A percentile compares a stretch with the other conserved stretches of the same genome.
Evolutionary conservation across 2,329 filamentous ascomycete species (phyloP).

Genomic region (Aquanectria penicillioides): DNA sequence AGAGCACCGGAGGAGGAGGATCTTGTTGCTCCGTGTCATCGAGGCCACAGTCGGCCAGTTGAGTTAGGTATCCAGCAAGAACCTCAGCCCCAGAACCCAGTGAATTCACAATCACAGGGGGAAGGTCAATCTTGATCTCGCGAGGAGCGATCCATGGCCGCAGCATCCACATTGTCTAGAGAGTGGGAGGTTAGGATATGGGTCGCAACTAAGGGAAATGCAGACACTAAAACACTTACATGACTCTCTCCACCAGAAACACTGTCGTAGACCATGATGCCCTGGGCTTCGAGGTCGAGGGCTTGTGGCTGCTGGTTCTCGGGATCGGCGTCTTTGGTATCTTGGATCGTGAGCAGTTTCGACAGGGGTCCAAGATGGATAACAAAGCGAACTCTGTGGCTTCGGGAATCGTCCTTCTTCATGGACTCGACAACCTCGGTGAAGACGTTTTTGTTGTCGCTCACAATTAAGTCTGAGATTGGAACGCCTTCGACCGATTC

Average conservation of each 20-base stretch:
- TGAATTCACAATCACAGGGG: conserved; percentile 87
- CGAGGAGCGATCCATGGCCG: conserved; percentile 87
- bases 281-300: conserved; percentile 91
- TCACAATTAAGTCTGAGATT: conserved; percentile 82
- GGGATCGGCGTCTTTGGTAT: conserved; percentile 50
- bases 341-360: conserved; percentile 64
- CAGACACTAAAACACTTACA: conserved; percentile 66
- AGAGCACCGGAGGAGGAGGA: conserved; percentile 88
- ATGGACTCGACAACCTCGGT: conserved; percentile 86
- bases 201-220: conserved; percentile 33
- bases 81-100: conserved; percentile 95
- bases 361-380: conserved; percentile 76
- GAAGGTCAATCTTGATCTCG: conserved; percentile 96
- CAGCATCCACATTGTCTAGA: conserved; percentile 99
- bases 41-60: conserved; percentile 83
- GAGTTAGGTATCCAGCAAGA: conserved; percentile 91
- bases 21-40: conserved; percentile 81
- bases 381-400: conserved; percentile 87
- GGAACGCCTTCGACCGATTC: conserved; percentile 78
- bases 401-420: conserved; percentile 91
- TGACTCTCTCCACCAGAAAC: conserved; percentile 88
- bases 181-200: no score
- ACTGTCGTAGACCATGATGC: conserved; percentile 97
- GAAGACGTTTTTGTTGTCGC: conserved; percentile 83
- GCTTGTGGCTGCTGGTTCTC: conserved; percentile 53